A percentile compares a stretch with the other conserved stretches of the same genome.
Evolutionary conservation across 164 flowering plant genomes (phyloP).

Genomic region (Annona cherimola): DNA sequence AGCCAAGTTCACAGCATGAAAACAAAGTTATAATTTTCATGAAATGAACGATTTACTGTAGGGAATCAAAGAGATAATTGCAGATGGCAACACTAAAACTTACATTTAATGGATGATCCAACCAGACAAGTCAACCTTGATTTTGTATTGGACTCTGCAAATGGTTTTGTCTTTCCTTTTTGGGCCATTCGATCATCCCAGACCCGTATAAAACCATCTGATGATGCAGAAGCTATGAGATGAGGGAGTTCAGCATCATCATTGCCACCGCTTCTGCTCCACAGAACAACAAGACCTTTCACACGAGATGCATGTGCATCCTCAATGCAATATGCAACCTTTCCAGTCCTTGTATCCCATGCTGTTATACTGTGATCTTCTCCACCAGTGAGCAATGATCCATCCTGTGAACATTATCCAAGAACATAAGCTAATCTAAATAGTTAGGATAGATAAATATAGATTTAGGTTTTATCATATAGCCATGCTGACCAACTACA

Average conservation of each 20-base stretch:
- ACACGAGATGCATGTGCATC: conserved; percentile 79
- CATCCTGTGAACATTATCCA: conserved; percentile 41
- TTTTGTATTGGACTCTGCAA: conserved; percentile 72
- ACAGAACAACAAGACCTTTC: conserved; percentile 76
- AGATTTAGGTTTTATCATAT: too few species aligned
- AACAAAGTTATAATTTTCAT: background rate
- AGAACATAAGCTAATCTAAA: background rate
- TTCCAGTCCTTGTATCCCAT: conserved; percentile 83
- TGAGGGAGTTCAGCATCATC: conserved; percentile 43
- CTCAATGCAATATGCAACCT: conserved; percentile 64
- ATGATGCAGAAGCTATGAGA: conserved; percentile 79
- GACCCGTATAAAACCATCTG: conserved; percentile 85
- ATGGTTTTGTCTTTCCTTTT: conserved; percentile 55
- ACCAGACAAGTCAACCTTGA: conserved; percentile 93
- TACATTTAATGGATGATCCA: conserved; percentile 75
- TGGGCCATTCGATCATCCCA: conserved; percentile 79
- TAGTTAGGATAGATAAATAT: too few species aligned
- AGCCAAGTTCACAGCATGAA: background rate
- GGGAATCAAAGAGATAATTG: background rate
- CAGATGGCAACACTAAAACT: conserved; percentile 24
- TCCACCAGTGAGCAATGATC: conserved; percentile 73
- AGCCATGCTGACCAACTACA: too few species aligned
- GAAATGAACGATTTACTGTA: background rate
- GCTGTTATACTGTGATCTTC: conserved; percentile 78
- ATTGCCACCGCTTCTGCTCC: conserved; percentile 22